Percentiles rank a stretch among this genome's conserved stretches.
Conservation (phyloP, 2,329 filamentous ascomycete species). For the Cordyceps farinosa region DNA sequence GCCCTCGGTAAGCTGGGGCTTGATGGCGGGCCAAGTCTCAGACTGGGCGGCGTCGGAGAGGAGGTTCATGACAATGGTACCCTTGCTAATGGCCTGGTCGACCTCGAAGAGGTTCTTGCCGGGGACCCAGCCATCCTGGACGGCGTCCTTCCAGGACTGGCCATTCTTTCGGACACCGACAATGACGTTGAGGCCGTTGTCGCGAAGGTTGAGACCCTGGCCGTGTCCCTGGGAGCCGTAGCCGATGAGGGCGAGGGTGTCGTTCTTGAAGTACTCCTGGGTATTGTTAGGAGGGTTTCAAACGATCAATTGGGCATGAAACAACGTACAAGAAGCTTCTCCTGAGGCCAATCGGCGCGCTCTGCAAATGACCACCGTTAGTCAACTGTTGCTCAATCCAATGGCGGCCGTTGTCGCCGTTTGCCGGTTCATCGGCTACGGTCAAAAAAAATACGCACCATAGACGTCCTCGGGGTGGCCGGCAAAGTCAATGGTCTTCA, state of each 20-base stretch:
- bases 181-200: conserved; percentile 99
- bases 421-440: not conserved
- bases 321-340: conserved; percentile 78
- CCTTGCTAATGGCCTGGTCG: conserved; percentile 88
- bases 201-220: conserved; percentile 98
- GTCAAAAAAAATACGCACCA: conserved; percentile 52
- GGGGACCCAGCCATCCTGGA: conserved; percentile 95
- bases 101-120: conserved; percentile 99
- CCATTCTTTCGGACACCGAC: conserved; percentile 98
- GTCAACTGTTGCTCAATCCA: not conserved
- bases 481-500: conserved; percentile 99
- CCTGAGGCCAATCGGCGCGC: conserved; percentile 96
- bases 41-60: conserved; percentile 96
- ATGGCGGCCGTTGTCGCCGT: not conserved
- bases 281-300: not conserved
- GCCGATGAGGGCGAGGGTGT: conserved; percentile 97
- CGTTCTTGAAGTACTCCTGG: conserved; percentile 99
- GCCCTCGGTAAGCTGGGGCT: conserved; percentile 97
- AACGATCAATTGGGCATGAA: conserved; percentile 11
- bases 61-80: conserved; percentile 98
- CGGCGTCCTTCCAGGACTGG: conserved; percentile 95
- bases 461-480: conserved; percentile 92
- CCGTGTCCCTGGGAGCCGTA: conserved; percentile 98
- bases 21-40: conserved; percentile 98
- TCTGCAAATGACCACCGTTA: conserved; percentile 53